Evolutionary conservation across 1,284 basidiomycete species (phyloP).

Genomic region (Mycena sp.): DNA sequence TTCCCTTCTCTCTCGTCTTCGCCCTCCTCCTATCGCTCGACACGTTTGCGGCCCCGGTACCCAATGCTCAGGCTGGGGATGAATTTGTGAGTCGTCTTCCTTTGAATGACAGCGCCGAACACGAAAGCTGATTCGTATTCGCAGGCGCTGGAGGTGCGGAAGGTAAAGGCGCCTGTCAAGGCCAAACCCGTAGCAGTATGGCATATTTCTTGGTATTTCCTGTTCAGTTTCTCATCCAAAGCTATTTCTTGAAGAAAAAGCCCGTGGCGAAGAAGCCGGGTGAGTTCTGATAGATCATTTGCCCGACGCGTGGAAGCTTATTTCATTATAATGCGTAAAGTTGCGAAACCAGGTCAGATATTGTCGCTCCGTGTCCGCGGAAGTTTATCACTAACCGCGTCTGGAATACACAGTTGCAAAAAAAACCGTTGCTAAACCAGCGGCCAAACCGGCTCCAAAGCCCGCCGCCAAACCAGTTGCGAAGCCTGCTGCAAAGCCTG

Average conservation of each 20-base stretch:
- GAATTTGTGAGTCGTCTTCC: conserved; percentile 6
- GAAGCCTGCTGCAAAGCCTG: too few species aligned
- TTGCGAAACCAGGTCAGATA: background rate
- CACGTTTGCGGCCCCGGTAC: conserved; percentile 20
- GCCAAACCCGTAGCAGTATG: background rate
- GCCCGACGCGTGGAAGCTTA: background rate
- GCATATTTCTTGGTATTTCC: too few species aligned
- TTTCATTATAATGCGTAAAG: background rate
- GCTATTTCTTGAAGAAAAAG: background rate
- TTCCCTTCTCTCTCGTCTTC: conserved; percentile 18
- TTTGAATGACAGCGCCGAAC: background rate
- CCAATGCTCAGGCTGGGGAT: background rate
- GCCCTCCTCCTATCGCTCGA: conserved; percentile 19
- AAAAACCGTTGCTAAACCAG: background rate
- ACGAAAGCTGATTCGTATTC: background rate
- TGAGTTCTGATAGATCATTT: too few species aligned
- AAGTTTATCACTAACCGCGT: too few species aligned
- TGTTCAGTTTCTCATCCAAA: too few species aligned
- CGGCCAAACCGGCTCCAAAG: background rate
- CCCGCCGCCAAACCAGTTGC: background rate
- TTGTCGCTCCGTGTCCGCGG: too few species aligned
- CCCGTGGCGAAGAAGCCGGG: background rate
- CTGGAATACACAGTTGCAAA: background rate
- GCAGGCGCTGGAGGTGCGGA: conserved; percentile 7
- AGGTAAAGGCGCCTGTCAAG: background rate